phyloP scores from a whole-genome alignment of 257 asterid genomes.

The Forsythia viridissima region DNA sequence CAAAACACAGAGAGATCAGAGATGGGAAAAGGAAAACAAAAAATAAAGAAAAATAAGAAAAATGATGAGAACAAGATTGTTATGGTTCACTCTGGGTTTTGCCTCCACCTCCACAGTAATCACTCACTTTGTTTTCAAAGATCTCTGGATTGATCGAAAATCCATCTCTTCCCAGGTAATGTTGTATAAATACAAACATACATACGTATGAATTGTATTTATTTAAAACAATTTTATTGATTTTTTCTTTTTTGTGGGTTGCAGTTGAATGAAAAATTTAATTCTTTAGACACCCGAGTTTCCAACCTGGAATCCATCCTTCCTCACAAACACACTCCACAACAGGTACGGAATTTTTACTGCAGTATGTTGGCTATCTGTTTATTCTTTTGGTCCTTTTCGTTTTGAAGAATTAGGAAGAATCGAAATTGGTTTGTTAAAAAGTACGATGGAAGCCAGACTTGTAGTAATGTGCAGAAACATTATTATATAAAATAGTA shows the following conservation, averaged over 20 bases:
- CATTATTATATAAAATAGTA: neutral
- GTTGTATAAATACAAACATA: neutral
- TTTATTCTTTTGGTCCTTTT: neutral
- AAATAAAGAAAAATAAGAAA: constrained; percentile 30
- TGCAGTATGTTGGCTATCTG: neutral
- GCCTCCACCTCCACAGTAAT: constrained; percentile 57
- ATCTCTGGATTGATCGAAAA: constrained; percentile 55
- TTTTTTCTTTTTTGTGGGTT: constrained; percentile 1
- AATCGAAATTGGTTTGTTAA: neutral
- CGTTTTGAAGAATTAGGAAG: neutral
- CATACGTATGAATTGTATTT: neutral
- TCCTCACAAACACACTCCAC: constrained; percentile 30
- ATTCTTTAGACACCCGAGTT: constrained; percentile 53
- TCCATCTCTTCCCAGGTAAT: constrained; percentile 53
- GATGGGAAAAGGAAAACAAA: neutral
- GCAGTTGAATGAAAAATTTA: constrained; percentile 52
- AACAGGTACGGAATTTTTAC: constrained; percentile 32
- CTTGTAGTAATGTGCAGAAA: neutral
- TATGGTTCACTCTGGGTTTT: constrained; percentile 66
- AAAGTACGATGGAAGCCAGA: neutral
- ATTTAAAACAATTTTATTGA: neutral
- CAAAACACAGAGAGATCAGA: neutral
- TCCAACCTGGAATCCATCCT: constrained; percentile 55
- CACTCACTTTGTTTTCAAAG: constrained; percentile 56
- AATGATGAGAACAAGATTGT: constrained; percentile 62